Percentiles rank a stretch among this genome's conserved stretches.
Conservation (phyloP, 371 early-diverging fungal genomes). For the Apophysomyces variabilis region DNA sequence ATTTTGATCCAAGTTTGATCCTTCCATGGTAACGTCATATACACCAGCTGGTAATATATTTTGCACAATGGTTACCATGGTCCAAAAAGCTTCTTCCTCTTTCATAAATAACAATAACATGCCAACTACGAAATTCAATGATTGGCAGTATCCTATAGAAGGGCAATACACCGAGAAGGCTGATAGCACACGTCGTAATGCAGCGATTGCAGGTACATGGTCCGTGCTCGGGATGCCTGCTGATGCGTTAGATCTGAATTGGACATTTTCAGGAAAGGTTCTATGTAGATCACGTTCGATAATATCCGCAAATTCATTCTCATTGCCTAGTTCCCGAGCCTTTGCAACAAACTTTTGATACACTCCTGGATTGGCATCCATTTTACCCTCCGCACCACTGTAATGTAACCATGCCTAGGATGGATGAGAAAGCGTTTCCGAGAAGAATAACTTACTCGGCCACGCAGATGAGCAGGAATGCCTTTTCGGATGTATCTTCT, state of each 20-base stretch:
- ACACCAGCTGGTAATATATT: slow-evolving; percentile 73
- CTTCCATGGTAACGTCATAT: slow-evolving; percentile 77
- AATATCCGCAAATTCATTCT: slow-evolving; percentile 66
- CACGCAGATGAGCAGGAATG: slow-evolving; percentile 70
- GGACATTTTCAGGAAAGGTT: slow-evolving; percentile 77
- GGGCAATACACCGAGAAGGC: slow-evolving; percentile 67
- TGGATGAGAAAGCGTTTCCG: background rate
- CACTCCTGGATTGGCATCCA: slow-evolving; percentile 60
- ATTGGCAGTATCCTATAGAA: slow-evolving; percentile 81
- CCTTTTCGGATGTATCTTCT: slow-evolving; percentile 80
- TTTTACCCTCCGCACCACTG: slow-evolving; percentile 72
- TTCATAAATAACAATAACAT: slow-evolving; percentile 75
- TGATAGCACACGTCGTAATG: slow-evolving; percentile 72
- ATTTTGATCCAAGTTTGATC: slow-evolving; percentile 74
- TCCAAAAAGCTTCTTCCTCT: slow-evolving; percentile 84
- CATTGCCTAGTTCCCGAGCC: slow-evolving; percentile 50
- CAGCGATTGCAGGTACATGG: slow-evolving; percentile 57
- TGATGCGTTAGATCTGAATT: slow-evolving; percentile 52
- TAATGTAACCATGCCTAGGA: slow-evolving; percentile 77
- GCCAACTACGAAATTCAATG: slow-evolving; percentile 80
- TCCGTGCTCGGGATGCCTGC: slow-evolving; percentile 29
- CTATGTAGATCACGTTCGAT: slow-evolving; percentile 79
- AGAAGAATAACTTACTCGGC: slow-evolving; percentile 45
- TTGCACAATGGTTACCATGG: slow-evolving; percentile 70
- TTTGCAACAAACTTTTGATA: slow-evolving; percentile 57